These are phyloP conservation scores for Euphorbia celastroides DNA, from an alignment of 441 rosid species.

Conservation along the genomic window DNA sequence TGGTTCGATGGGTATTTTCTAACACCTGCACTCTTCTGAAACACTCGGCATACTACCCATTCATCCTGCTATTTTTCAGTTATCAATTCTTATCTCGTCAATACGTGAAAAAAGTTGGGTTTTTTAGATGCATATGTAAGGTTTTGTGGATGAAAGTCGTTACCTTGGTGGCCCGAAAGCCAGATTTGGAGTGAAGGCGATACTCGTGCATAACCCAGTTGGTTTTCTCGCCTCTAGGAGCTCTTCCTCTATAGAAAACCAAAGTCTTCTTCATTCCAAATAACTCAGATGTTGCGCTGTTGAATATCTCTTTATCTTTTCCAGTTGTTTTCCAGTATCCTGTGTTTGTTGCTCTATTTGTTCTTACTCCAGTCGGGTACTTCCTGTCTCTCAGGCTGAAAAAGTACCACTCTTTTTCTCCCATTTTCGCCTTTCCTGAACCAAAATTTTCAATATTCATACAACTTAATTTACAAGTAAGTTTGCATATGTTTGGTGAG, in stretches of 20 bases:
- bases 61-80: conserved; percentile 58
- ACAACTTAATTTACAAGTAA: neutral
- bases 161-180: conserved; percentile 29
- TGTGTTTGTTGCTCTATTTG: conserved; percentile 84
- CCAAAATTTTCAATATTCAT: neutral
- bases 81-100: neutral
- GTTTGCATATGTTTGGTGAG: neutral
- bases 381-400: conserved; percentile 84
- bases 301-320: conserved; percentile 81
- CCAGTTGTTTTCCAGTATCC: conserved; percentile 99
- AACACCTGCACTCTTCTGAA: conserved; percentile 64
- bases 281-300: conserved; percentile 46
- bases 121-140: neutral
- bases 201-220: conserved; percentile 99
- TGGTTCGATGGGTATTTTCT: conserved; percentile 59
- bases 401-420: conserved; percentile 94
- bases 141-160: no score
- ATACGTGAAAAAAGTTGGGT: neutral
- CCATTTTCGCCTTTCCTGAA: conserved; percentile 92
- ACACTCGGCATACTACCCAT: conserved; percentile 95
- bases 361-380: conserved; percentile 95
- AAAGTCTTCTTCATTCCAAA: conserved; percentile 99
- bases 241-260: conserved; percentile 95
- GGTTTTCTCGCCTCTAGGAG: conserved; percentile 94
- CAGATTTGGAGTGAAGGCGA: conserved; percentile 76